Conservation (phyloP, 75 land plant genomes). For the Cryptomeria japonica region DNA sequence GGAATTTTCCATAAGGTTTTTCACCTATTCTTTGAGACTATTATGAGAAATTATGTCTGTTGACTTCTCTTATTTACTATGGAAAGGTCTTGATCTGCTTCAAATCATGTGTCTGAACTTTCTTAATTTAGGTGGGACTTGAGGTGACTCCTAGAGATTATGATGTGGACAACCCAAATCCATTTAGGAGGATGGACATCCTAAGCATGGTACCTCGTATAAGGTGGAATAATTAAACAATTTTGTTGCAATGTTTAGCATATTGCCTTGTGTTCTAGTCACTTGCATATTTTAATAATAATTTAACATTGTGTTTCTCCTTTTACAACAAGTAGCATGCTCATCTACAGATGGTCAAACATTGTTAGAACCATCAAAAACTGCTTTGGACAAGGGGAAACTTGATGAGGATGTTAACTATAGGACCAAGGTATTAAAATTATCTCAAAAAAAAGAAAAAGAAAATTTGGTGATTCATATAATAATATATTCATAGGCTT, state of each 20-base stretch:
- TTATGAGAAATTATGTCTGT: too few relatives aligned
- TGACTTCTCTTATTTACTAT: too few relatives aligned
- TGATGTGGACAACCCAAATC: slow-evolving; percentile 69
- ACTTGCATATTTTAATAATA: too few relatives aligned
- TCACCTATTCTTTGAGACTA: too few relatives aligned
- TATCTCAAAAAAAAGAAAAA: not conserved
- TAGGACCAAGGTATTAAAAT: slow-evolving; percentile 69
- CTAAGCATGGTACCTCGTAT: slow-evolving; percentile 96
- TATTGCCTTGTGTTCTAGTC: too few relatives aligned
- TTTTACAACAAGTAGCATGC: slow-evolving; percentile 99
- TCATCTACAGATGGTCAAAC: slow-evolving; percentile 99
- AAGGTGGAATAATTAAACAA: too few relatives aligned
- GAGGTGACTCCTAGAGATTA: slow-evolving; percentile 93
- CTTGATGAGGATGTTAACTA: slow-evolving; percentile 63
- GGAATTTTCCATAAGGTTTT: slow-evolving; percentile 95
- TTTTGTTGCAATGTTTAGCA: too few relatives aligned
- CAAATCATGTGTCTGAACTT: too few relatives aligned
- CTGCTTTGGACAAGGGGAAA: slow-evolving; percentile 95
- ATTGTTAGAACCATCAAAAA: slow-evolving; percentile 89
- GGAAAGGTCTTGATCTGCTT: too few relatives aligned
- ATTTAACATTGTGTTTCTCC: too few relatives aligned
- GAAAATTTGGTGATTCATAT: not conserved
- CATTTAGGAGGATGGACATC: slow-evolving; percentile 79
- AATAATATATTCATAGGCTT: slow-evolving; percentile 55
- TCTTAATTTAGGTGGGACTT: slow-evolving; percentile 97